Base-by-base conservation (phyloP, 2,329 filamentous ascomycete genomes). In the Talaromyces pinophilus region DNA sequence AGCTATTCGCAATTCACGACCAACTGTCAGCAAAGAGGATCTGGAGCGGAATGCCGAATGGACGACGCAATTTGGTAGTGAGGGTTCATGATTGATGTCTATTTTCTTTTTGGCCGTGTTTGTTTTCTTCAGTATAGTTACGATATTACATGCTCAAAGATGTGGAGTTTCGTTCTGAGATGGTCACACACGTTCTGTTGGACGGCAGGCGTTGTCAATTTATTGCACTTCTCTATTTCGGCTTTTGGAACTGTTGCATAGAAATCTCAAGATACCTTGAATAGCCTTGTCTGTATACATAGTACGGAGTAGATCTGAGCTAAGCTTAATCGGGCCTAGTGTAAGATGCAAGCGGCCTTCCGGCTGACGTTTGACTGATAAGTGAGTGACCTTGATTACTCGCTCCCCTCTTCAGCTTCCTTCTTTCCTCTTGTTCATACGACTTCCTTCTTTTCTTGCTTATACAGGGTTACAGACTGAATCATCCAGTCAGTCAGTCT, bases 21-120 rank as follows among this genome's bases (percentile, higher is more conserved):
- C 95, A 25, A 98, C 95, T 0, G 95, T 99, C 63, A 95, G 92
- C 62, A 85, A 87, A 61, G 92, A 93, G 61, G 96, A 99, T 76
- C 85, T 99, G 55, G 85, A 88, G 71, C 86, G 87, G 74, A 97
- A 94, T 77, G 85, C 91, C 57, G 93, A 97, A 54, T 99, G 95
- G 95, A 99, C 95, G 10, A 87, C 90, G 73, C 93, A 98, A 81
- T 98, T 98, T 80, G 94, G 94, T 65, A 96, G 92, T 76, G 94
- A 97, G 78, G 94, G 94, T 19, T 87, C 85, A 60, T 88, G 73
- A 78, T 68, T 50, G 42, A 48, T 17, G 33, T 57, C 30, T 57
- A 10, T 57, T 55, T 55, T 33, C n/a, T 25, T 57, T 57, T 57
- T 40, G 11, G 30, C 33, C 8, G 25, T 15, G n/a, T 25, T 19